Evolutionary conservation across 257 asterid genomes (phyloP).

Genomic region (Solanum peruvianum): DNA sequence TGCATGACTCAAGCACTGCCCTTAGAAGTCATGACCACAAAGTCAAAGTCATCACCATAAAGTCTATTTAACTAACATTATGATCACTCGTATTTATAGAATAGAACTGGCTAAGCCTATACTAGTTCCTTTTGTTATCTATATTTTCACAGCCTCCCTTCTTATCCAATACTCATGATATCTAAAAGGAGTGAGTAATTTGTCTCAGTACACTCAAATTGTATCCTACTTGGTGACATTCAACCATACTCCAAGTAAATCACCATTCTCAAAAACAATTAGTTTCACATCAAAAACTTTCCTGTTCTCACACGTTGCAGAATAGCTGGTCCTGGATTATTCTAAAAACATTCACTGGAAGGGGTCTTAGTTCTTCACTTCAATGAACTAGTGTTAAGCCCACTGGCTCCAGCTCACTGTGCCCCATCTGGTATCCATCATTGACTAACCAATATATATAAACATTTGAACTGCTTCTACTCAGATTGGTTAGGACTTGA

Average conservation of each 20-base stretch:
- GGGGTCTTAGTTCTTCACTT: background rate
- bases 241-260: background rate
- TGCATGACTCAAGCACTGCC: background rate
- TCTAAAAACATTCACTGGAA: background rate
- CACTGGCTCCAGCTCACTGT: background rate
- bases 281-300: background rate
- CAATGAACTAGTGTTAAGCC: background rate
- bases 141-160: background rate
- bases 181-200: background rate
- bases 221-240: background rate
- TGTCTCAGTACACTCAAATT: background rate
- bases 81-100: background rate
- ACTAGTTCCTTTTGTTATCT: background rate
- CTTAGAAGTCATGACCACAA: background rate
- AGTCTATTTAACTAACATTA: background rate
- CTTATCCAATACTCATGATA: background rate
- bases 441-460: background rate
- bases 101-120: background rate
- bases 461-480: background rate
- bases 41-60: background rate
- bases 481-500: background rate
- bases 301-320: background rate
- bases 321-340: background rate
- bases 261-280: background rate
- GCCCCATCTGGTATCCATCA: background rate